Conservation (phyloP, 345 rosid species). For the Laguncularia racemosa region DNA sequence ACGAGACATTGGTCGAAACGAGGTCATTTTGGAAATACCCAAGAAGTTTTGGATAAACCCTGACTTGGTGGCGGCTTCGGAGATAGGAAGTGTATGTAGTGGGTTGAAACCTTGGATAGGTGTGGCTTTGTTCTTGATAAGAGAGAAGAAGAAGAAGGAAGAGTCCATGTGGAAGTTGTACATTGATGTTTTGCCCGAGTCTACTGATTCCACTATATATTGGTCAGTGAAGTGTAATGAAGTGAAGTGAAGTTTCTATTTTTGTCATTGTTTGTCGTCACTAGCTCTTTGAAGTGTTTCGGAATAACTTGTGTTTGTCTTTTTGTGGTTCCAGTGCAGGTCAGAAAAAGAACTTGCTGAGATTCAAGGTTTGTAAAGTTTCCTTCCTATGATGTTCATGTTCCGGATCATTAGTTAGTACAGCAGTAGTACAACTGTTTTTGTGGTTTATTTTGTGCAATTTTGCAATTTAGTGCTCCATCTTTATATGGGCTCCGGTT, state of each 20-base stretch:
- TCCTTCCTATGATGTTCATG: background rate
- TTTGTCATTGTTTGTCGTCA: background rate
- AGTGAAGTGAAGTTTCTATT: background rate
- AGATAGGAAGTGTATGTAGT: slow-evolving; percentile 59
- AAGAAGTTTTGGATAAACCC: slow-evolving; percentile 79
- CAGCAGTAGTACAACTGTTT: too few species aligned
- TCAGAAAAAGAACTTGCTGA: slow-evolving; percentile 91
- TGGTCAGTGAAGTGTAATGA: slow-evolving; percentile 55
- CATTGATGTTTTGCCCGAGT: slow-evolving; percentile 69
- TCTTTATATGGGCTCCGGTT: too few species aligned
- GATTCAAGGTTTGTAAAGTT: slow-evolving; percentile 55
- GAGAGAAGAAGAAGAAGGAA: slow-evolving; percentile 49
- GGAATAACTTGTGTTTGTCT: slow-evolving; percentile 20
- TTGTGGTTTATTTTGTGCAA: too few species aligned
- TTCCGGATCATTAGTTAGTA: too few species aligned
- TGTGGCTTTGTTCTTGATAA: slow-evolving; percentile 73
- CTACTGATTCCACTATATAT: slow-evolving; percentile 71
- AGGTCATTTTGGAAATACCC: slow-evolving; percentile 84
- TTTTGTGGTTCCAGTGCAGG: slow-evolving; percentile 81
- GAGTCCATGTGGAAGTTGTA: slow-evolving; percentile 67
- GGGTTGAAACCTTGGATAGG: slow-evolving; percentile 87
- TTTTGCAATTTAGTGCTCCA: too few species aligned
- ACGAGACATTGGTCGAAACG: slow-evolving; percentile 64
- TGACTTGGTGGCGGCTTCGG: slow-evolving; percentile 68
- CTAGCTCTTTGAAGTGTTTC: slow-evolving; percentile 11